These are phyloP conservation scores for Marasmius sp. DNA, from an alignment of 1,284 basidiomycete genomes.

Conservation along the genomic window DNA sequence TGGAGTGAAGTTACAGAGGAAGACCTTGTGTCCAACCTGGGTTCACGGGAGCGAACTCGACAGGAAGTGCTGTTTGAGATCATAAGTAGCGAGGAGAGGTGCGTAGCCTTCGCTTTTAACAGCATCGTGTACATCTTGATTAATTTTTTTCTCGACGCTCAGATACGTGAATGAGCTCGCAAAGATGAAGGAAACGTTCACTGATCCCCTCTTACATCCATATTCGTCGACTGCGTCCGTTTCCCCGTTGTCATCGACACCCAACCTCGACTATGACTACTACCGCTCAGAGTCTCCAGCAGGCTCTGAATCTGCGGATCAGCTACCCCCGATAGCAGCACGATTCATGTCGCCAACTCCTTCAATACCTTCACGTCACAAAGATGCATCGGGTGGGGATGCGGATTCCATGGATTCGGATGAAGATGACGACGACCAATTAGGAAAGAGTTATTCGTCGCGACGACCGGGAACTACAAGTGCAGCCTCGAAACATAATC, in stretches of 20 bases:
- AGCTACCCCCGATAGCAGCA: conserved; percentile 85
- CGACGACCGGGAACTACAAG: conserved; percentile 34
- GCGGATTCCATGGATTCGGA: conserved; percentile 72
- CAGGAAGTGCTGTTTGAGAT: conserved; percentile 99
- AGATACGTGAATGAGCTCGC: conserved; percentile 91
- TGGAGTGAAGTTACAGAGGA: conserved; percentile 97
- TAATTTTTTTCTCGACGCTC: conserved; percentile 19
- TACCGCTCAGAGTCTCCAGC: conserved; percentile 58
- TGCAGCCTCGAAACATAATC: conserved; percentile 56
- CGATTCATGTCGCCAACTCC: conserved; percentile 82
- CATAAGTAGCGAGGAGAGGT: conserved; percentile 95
- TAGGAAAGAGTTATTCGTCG: conserved; percentile 40
- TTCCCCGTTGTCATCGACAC: conserved; percentile 52
- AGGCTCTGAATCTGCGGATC: conserved; percentile 62
- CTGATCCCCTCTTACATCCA: conserved; percentile 87
- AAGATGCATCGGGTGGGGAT: conserved; percentile 65
- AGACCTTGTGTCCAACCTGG: conserved; percentile 91
- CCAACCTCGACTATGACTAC: conserved; percentile 65
- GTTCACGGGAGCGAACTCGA: conserved; percentile 89
- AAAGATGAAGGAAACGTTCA: conserved; percentile 92
- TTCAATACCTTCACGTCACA: conserved; percentile 44
- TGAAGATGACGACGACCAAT: conserved; percentile 64
- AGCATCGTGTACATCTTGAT: conserved; percentile 6
- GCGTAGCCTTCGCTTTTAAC: conserved; percentile 26
- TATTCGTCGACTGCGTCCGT: conserved; percentile 47